These are phyloP conservation scores for Exophiala bonariae DNA, from an alignment of 2,329 filamentous ascomycete genomes.

Conservation along the genomic window DNA sequence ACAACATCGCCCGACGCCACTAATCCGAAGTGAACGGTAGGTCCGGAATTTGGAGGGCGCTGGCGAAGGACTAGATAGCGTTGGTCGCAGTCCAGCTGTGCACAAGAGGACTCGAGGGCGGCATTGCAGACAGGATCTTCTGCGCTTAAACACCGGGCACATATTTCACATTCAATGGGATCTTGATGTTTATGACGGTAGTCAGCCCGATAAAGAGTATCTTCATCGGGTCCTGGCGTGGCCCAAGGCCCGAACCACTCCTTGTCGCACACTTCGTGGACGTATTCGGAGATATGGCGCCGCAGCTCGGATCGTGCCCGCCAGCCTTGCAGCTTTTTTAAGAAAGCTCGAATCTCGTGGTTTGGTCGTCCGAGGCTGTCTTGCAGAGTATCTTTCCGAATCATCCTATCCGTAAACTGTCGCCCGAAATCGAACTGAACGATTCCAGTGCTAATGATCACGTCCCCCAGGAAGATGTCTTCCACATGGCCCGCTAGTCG, in stretches of 20 bases:
- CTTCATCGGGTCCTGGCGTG: constrained; percentile 30
- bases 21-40: constrained; percentile 34
- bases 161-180: constrained; percentile 4
- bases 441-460: constrained; percentile 3
- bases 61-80: constrained; percentile 16
- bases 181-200: constrained; percentile 36
- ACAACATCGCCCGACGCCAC: constrained; percentile 43
- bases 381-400: constrained; percentile 19
- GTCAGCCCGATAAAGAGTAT: constrained; percentile 30
- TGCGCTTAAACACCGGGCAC: not conserved
- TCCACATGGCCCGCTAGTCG: not conserved
- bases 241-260: constrained; percentile 11
- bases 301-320: not conserved
- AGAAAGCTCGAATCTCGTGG: constrained; percentile 23
- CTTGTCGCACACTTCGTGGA: not conserved
- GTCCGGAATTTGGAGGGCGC: constrained; percentile 19
- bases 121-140: constrained; percentile 25
- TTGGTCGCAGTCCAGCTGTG: constrained; percentile 23
- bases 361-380: constrained; percentile 24
- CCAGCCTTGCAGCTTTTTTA: constrained; percentile 18
- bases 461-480: constrained; percentile 5
- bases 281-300: constrained; percentile 6
- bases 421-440: constrained; percentile 29
- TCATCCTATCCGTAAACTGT: constrained; percentile 26
- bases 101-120: constrained; percentile 5